Base-by-base conservation (phyloP, 805 yeast species). In the Wickerhamiella allomyrinae region DNA sequence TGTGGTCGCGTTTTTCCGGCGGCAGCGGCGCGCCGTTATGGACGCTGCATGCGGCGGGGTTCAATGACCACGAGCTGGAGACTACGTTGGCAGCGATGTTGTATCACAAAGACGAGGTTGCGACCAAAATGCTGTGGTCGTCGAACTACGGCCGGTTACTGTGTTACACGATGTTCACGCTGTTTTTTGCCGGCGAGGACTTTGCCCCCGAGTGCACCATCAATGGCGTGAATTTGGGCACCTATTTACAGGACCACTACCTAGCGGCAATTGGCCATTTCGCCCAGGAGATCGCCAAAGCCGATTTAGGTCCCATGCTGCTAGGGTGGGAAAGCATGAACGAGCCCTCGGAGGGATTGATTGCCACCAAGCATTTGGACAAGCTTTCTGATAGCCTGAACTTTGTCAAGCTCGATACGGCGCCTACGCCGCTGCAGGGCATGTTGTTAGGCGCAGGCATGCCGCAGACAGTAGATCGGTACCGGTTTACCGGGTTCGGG, bases 21-120 rank as follows among this genome's bases (percentile, higher is more conserved):
- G 96, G 96, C 2, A 76, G 84, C 43, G 96, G 96, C 15, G 94
- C 95, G 6, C 95, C 96, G 0, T 51, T 81, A 56, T 86, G 96
- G 96, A 86, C 95, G 0, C 60, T 85, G 7, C 77, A 79, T 52
- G 87, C 89, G n/a, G 94, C 87, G 1, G 95, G 95, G 0, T 63
- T 87, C 38, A 73, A 87, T 45, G 46, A 46, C n/a, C 41, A 45
- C 29, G 59, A 71, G 17, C 83, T 91, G 52, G 60, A 70, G 1
- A 66, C 50, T 2, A 82, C 91, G 4, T 83, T 80, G 45, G 94
- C 95, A 1, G 89, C 95, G 0, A 58, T 83, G 25, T 57, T 85
- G 17, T 95, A 87, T 56, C 77, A 80, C 51, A 56, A 62, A 14
- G 68, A 66, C 56, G 44, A 40, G 8, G 29, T 40, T 29, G 66